Evolutionary conservation across 345 rosid genomes (phyloP), one percentile per base, ranked within the genome.

Genomic region (Citrus hindsii): DNA sequence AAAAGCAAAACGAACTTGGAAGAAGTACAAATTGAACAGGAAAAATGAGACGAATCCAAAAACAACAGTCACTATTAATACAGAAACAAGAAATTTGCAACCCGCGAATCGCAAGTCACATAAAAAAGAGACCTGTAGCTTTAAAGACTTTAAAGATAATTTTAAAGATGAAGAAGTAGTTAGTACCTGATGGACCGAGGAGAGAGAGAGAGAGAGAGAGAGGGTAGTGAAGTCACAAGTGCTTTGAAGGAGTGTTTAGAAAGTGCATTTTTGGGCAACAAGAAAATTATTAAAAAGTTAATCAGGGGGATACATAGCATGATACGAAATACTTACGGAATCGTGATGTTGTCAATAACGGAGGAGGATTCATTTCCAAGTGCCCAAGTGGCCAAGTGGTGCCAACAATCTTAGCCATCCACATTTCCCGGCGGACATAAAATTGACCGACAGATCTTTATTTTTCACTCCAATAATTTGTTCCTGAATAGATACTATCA

Each of bases 111-210:
- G 30, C 19, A 4, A 12, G 6, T n/a, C 25, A 51, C 24, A 19
- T 28, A 18, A 19, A 51, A 51, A 28, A 1, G 3, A 18, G 7
- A 24, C 7, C 16, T 28, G 22, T 51, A 70, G 60, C 74, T 70
- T 28, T 4, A 70, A 48, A 48, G 30, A 0, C 37, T 42, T 22
- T 14, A 22, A 46, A 33, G 69, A 65, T 65, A 33, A 64, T 32
- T 42, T 42, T 3, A 60, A 56, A 67, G 77, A 42, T 6, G 33
- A 27, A 55, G 73, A 48, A 59, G 16, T 3, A 64, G 77, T 72
- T 46, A 64, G 77, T 72, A 83, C 82, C 85, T 35, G 71, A 33
- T 4, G 30, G 4, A 21, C 40, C 48, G 42, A 1, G 28, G 33
- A 55, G 38, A 35, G 40, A 56, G 32, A 30, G 32, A 28, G 25